A percentile compares a stretch with the other conserved stretches of the same genome.
These are phyloP conservation scores for Russula foetens DNA, from an alignment of 768 basidiomycete species.

Conservation along the genomic window DNA sequence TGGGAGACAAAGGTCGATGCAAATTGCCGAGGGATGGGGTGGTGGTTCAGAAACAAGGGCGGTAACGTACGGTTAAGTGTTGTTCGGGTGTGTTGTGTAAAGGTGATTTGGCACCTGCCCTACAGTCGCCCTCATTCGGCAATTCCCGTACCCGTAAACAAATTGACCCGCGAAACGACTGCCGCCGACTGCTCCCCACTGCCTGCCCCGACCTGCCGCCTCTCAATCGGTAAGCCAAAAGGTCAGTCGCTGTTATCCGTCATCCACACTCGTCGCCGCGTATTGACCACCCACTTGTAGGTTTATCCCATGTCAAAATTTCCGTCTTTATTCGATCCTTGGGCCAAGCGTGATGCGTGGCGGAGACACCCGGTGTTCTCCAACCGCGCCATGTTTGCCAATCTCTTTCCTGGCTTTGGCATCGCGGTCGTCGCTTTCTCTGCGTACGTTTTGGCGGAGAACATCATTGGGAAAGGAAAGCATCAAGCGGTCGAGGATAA, in stretches of 20 bases:
- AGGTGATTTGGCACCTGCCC: slow-evolving; percentile 45
- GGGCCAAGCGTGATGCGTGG: slow-evolving; percentile 93
- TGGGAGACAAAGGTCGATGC: neutral
- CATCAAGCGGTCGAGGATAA: slow-evolving; percentile 12
- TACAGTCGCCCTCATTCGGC: slow-evolving; percentile 31
- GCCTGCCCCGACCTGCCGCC: no score
- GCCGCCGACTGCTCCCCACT: no score
- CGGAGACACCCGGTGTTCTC: slow-evolving; percentile 85
- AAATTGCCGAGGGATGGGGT: neutral
- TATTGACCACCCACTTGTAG: neutral
- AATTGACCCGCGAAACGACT: no score
- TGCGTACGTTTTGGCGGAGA: slow-evolving; percentile 82
- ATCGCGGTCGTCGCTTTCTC: slow-evolving; percentile 90
- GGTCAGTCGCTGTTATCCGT: neutral
- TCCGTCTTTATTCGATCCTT: slow-evolving; percentile 85
- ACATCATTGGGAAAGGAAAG: slow-evolving; percentile 33
- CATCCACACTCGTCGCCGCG: neutral
- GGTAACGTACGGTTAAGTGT: slow-evolving; percentile 12
- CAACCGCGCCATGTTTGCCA: slow-evolving; percentile 80
- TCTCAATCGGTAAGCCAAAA: neutral
- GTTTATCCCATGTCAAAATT: slow-evolving; percentile 24
- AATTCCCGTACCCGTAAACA: slow-evolving; percentile 2
- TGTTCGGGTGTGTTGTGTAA: slow-evolving; percentile 18
- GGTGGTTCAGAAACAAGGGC: slow-evolving; percentile 17
- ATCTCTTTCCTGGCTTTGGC: slow-evolving; percentile 90